These are phyloP conservation scores for Aureobasidium sp. DNA, from an alignment of 2,329 filamentous ascomycete genomes.

Conservation along the genomic window DNA sequence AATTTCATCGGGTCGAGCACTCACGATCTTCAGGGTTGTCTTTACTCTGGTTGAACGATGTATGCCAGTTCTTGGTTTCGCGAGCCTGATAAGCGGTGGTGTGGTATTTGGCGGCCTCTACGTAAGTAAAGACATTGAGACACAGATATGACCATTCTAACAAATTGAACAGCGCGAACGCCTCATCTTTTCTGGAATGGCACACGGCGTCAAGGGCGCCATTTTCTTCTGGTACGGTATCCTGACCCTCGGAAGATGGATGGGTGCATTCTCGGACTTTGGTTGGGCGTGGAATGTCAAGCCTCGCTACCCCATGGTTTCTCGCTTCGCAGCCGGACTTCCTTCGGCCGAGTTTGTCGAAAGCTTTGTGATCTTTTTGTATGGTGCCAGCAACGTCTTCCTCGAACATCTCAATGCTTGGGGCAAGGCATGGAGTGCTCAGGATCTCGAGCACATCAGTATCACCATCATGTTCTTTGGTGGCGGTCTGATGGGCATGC, in stretches of 20 bases:
- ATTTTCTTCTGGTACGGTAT: conserved; percentile 89
- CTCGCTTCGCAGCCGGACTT: conserved; percentile 48
- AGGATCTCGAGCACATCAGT: conserved; percentile 80
- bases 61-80: conserved; percentile 66
- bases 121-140: conserved; percentile 42
- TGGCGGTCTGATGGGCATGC: conserved; percentile 55
- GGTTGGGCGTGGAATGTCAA: conserved; percentile 92
- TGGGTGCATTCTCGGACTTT: conserved; percentile 75
- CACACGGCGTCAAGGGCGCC: conserved; percentile 84
- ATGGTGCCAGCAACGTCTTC: conserved; percentile 80
- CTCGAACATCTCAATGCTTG: conserved; percentile 71
- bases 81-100: conserved; percentile 60
- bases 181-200: conserved; percentile 69
- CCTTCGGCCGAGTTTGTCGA: conserved; percentile 80
- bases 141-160: conserved; percentile 9
- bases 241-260: conserved; percentile 74
- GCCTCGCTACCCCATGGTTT: conserved; percentile 47
- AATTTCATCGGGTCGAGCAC: conserved; percentile 39
- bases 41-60: conserved; percentile 64
- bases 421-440: conserved; percentile 60
- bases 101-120: conserved; percentile 73
- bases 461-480: conserved; percentile 88
- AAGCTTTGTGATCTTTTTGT: conserved; percentile 75
- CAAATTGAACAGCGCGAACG: conserved; percentile 47
- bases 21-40: conserved; percentile 48